These are phyloP conservation scores for Backusella mclennaniae DNA, from an alignment of 192 early-diverging fungal species.

Conservation along the genomic window DNA sequence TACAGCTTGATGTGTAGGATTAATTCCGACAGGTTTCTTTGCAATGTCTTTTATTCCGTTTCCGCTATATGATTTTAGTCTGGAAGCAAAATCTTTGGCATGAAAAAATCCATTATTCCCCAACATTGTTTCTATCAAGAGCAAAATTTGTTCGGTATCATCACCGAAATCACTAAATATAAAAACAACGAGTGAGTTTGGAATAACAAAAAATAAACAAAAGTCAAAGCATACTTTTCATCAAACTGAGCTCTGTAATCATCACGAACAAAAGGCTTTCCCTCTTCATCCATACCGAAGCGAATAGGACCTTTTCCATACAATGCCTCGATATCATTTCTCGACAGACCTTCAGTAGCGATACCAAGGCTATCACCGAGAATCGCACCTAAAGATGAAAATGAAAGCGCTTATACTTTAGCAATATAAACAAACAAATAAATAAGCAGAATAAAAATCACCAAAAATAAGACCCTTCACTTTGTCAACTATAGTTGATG, in stretches of 20 bases:
- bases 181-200: not conserved
- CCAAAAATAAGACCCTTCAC: constrained; percentile 40
- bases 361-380: constrained; percentile 64
- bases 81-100: constrained; percentile 44
- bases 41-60: constrained; percentile 51
- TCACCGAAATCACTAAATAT: constrained; percentile 40
- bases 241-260: constrained; percentile 27
- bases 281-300: constrained; percentile 52
- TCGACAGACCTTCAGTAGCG: constrained; percentile 60
- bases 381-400: constrained; percentile 44
- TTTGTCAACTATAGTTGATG: constrained; percentile 26
- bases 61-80: constrained; percentile 50
- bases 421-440: not conserved
- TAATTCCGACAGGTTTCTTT: constrained; percentile 59
- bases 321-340: constrained; percentile 30
- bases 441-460: constrained; percentile 11
- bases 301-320: constrained; percentile 59
- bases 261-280: constrained; percentile 26
- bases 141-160: constrained; percentile 59
- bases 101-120: constrained; percentile 47
- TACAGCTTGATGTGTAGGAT: constrained; percentile 47
- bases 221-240: constrained; percentile 26
- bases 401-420: not conserved
- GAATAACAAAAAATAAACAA: not conserved
- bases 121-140: constrained; percentile 54